Evolutionary conservation across 2,329 filamentous ascomycete species (phyloP), one percentile per base, ranked within the genome.

Genomic region (Apiospora rasikravindrae): DNA sequence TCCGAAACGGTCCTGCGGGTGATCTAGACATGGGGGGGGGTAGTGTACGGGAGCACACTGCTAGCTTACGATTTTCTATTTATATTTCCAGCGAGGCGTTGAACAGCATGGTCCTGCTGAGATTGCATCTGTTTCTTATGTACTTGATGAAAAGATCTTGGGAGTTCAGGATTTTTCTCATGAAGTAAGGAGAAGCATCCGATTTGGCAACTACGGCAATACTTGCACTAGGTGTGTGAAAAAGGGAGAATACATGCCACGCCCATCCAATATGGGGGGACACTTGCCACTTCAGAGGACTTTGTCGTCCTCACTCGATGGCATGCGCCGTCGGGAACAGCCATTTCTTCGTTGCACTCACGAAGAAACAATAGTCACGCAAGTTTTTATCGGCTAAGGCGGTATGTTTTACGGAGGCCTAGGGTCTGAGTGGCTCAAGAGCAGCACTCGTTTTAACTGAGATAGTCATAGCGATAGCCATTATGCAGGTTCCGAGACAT

Each of bases 61-160:
- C 26, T 29, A 33, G 44, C 44, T 49, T 49, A 49, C 67, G 67
- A 69, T 51, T 69, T 49, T 69, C 26, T 24, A 47, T 69, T 40
- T 69, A 51, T 69, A 42, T 71, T 69, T 64, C 13, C 70, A 71
- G 70, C 70, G 70, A 51, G 70, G 70, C 70, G 70, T 71, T 71
- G 37, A 67, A 37, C 37, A 64, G 53, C 33, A 53, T 47, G 40
- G 40, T 14, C 42, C 26, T 67, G 70, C 70, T 67, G 70, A 71
- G 47, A 71, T 64, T 71, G 70, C 61, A 71, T 71, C 53, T 67
- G 45, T 67, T 37, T 67, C 47, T 45, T 53, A 71, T 71, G 70
- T 71, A 29, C 51, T 19, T 51, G 47, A 66, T 44, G 57, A 67
- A 67, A 51, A 45, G 24, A 40, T 71, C 26, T 29, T 44, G 70